Evolutionary conservation across 208 protist species (phyloP).

Genomic region (Naegleria fowleri): DNA sequence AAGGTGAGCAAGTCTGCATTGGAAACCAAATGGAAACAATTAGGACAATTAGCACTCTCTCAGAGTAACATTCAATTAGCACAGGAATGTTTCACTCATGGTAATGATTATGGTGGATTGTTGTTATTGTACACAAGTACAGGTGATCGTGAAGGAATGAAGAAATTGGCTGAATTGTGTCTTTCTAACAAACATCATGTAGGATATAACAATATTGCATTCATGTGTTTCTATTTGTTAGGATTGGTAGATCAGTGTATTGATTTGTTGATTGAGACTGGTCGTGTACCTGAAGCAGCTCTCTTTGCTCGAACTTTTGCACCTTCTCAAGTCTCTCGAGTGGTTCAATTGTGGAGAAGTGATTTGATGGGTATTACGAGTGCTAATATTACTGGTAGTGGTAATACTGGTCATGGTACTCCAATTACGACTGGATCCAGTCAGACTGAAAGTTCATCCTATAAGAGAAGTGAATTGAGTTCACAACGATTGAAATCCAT

Average conservation of each 20-base stretch:
- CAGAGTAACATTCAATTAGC: slow-evolving; percentile 69
- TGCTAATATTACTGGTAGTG: too few relatives aligned
- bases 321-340: slow-evolving; percentile 61
- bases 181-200: slow-evolving; percentile 32
- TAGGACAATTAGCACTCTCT: slow-evolving; percentile 81
- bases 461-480: background rate
- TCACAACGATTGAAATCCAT: slow-evolving; percentile 41
- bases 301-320: slow-evolving; percentile 91
- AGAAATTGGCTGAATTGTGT: slow-evolving; percentile 59
- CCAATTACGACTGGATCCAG: too few relatives aligned
- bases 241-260: slow-evolving; percentile 68
- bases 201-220: slow-evolving; percentile 83
- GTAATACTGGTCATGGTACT: too few relatives aligned
- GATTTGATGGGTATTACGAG: slow-evolving; percentile 48
- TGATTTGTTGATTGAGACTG: slow-evolving; percentile 67
- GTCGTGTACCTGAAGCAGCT: slow-evolving; percentile 79
- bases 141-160: slow-evolving; percentile 59
- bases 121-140: slow-evolving; percentile 51
- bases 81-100: slow-evolving; percentile 55
- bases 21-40: slow-evolving; percentile 82
- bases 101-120: slow-evolving; percentile 51
- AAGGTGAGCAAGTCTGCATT: slow-evolving; percentile 41
- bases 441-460: too few relatives aligned
- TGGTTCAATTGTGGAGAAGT: slow-evolving; percentile 78
- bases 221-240: slow-evolving; percentile 78